phyloP scores from a whole-genome alignment of 495 filamentous ascomycete genomes.

The Lophiostoma macrostomum region DNA sequence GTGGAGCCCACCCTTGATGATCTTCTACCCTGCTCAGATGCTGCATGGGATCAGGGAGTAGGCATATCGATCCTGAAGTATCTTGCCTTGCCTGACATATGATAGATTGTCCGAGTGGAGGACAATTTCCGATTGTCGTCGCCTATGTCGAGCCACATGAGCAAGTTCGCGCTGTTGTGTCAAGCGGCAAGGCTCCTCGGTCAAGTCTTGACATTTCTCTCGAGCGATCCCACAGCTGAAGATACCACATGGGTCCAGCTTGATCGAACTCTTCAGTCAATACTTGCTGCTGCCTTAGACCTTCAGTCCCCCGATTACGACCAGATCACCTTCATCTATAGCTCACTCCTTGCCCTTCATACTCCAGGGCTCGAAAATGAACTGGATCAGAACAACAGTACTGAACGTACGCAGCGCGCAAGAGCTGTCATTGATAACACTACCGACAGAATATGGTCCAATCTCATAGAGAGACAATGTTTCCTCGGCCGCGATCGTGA shows the following conservation, averaged over 20 bases:
- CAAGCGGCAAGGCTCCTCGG: conserved; percentile 24
- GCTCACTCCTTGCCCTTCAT: conserved; percentile 31
- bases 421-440: conserved; percentile 28
- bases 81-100: background rate
- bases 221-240: background rate
- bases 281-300: conserved; percentile 31
- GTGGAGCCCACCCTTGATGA: conserved; percentile 15
- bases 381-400: too few species aligned
- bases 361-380: conserved; percentile 22
- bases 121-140: conserved; percentile 11
- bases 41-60: conserved; percentile 24
- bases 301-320: conserved; percentile 9
- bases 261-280: conserved; percentile 40
- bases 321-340: conserved; percentile 18
- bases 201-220: conserved; percentile 13
- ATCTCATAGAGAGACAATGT: conserved; percentile 31
- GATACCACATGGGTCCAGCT: conserved; percentile 30
- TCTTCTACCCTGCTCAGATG: conserved; percentile 16
- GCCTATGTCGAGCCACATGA: conserved; percentile 21
- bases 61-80: background rate
- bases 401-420: conserved; percentile 25
- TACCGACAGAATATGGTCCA: conserved; percentile 26
- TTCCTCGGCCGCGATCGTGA: conserved; percentile 35
- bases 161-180: conserved; percentile 19
- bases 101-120: conserved; percentile 11